Conservation (phyloP, 2,329 filamentous ascomycete genomes). For the Fusarium globosum region DNA sequence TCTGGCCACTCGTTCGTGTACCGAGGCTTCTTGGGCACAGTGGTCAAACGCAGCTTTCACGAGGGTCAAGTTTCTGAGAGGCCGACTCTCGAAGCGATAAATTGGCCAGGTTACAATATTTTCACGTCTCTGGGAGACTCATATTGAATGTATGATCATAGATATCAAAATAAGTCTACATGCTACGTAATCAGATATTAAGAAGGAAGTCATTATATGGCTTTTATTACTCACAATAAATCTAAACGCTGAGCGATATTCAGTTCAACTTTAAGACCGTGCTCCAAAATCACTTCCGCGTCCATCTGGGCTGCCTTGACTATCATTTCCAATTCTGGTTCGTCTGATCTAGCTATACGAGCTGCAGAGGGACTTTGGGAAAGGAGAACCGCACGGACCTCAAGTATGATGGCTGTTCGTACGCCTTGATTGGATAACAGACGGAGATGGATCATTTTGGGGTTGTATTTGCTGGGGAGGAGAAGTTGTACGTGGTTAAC, state of each 20-base stretch:
- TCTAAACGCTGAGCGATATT: fast-evolving
- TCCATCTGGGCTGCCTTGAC: too few relatives aligned
- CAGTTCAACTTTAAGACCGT: neutral
- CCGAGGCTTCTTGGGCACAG: fast-evolving
- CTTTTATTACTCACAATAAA: neutral
- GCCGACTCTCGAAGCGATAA: fast-evolving
- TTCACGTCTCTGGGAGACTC: neutral
- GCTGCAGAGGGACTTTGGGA: neutral
- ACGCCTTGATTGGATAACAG: neutral
- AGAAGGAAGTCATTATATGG: fast-evolving
- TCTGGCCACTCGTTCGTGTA: fast-evolving
- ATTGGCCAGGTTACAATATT: fast-evolving
- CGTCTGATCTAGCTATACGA: neutral
- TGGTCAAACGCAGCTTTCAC: neutral
- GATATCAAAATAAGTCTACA: neutral
- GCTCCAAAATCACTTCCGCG: neutral
- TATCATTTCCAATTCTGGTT: neutral
- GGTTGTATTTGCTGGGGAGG: neutral
- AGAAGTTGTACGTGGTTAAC: neutral
- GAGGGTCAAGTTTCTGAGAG: neutral
- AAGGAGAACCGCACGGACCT: neutral
- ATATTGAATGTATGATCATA: neutral
- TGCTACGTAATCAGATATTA: neutral
- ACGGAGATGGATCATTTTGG: neutral
- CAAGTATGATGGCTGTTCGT: neutral